These are phyloP conservation scores for Chlamydomonas applanata DNA, from an alignment of 139 green algal genomes.

Conservation along the genomic window DNA sequence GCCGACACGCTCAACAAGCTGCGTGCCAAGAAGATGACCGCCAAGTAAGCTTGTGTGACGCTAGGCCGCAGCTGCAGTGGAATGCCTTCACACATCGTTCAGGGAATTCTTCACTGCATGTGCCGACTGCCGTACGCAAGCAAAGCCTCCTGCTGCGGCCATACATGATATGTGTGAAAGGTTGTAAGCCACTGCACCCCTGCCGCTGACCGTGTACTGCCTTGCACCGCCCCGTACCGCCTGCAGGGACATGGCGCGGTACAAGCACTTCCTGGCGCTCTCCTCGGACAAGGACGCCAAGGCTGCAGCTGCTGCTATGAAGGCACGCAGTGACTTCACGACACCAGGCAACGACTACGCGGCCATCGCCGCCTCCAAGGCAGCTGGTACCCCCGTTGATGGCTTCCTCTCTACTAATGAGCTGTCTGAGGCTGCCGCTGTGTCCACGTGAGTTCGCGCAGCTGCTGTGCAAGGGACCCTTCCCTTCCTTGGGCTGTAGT, in stretches of 20 bases:
- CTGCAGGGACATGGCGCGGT: slow-evolving; percentile 47
- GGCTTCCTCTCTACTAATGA: slow-evolving; percentile 27
- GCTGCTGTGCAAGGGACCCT: not conserved
- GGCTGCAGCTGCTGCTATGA: slow-evolving; percentile 39
- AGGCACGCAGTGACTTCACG: slow-evolving; percentile 47
- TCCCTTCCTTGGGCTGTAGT: too few species aligned
- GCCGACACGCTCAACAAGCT: slow-evolving; percentile 45
- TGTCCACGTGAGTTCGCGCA: slow-evolving; percentile 23
- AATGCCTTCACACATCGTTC: not conserved
- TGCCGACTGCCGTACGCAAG: too few species aligned
- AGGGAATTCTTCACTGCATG: not conserved
- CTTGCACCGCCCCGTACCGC: too few species aligned
- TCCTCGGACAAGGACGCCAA: slow-evolving; percentile 43
- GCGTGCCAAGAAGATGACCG: slow-evolving; percentile 42
- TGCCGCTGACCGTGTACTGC: too few species aligned
- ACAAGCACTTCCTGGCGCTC: slow-evolving; percentile 66
- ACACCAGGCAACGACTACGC: slow-evolving; percentile 17
- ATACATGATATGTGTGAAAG: too few species aligned
- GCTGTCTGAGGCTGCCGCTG: slow-evolving; percentile 12
- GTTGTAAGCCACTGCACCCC: too few species aligned
- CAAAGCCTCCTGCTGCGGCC: too few species aligned
- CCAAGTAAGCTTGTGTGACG: slow-evolving; percentile 22
- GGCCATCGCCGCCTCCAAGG: slow-evolving; percentile 22
- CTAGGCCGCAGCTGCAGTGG: not conserved
- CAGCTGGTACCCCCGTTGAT: slow-evolving; percentile 34